Conservation (phyloP, 345 rosid genomes). For the Cardamine chenopodiifolia region DNA sequence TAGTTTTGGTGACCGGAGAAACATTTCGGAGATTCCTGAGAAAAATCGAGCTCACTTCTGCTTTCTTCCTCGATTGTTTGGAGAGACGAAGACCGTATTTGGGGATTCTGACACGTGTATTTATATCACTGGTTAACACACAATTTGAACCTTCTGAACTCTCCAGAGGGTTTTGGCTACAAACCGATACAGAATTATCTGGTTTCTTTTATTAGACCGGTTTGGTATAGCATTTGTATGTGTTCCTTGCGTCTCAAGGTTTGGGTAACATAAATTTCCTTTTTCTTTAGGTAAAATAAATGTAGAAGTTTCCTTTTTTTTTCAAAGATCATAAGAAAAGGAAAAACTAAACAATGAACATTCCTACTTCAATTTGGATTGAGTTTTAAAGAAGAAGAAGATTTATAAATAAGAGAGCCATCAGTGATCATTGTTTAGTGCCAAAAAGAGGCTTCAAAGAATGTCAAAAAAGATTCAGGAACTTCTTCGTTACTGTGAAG, state of each 20-base stretch:
- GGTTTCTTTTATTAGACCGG: conserved; percentile 8
- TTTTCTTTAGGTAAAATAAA: neutral
- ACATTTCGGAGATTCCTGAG: conserved; percentile 18
- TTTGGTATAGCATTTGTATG: neutral
- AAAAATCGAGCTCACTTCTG: neutral
- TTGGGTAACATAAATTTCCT: neutral
- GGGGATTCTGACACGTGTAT: conserved; percentile 14
- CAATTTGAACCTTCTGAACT: neutral
- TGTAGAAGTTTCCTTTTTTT: neutral
- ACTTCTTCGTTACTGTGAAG: conserved; percentile 33
- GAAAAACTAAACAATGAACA: conserved; percentile 5
- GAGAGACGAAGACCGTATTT: conserved; percentile 9
- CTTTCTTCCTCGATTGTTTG: neutral
- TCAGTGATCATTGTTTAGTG: neutral
- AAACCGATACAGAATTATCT: conserved; percentile 5
- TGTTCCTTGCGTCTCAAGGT: conserved; percentile 2
- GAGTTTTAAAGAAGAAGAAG: neutral
- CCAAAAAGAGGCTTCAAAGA: neutral
- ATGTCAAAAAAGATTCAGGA: conserved; percentile 9
- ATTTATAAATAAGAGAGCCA: neutral
- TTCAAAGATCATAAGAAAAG: neutral
- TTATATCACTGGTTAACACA: neutral
- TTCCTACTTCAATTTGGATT: neutral
- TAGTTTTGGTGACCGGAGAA: conserved; percentile 28
- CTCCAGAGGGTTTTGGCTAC: neutral